Conservation (phyloP, 768 basidiomycete genomes). For the Lentinus tigrinus region DNA sequence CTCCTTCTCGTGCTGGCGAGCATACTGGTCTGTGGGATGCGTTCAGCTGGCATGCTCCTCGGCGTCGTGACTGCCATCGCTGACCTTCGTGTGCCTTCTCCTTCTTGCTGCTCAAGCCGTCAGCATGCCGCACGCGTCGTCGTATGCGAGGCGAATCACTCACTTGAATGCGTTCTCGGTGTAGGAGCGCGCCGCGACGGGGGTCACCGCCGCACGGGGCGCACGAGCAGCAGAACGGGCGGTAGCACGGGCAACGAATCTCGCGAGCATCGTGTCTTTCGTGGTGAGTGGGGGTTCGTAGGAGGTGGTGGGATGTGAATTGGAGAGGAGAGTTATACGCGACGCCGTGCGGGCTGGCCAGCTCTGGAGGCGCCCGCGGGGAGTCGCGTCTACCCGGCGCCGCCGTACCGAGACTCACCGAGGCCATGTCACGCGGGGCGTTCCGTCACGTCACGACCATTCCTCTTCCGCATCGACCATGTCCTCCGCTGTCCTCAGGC, state of each 20-base stretch:
- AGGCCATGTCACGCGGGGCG: slow-evolving; percentile 15
- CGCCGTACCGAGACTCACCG: slow-evolving; percentile 24
- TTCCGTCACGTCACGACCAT: slow-evolving; percentile 41
- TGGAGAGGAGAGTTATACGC: slow-evolving; percentile 7
- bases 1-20: slow-evolving; percentile 55
- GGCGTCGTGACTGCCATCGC: not conserved
- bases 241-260: slow-evolving; percentile 33
- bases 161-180: slow-evolving; percentile 64
- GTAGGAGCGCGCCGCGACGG: slow-evolving; percentile 57
- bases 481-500: slow-evolving; percentile 62
- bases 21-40: slow-evolving; percentile 54
- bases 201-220: slow-evolving; percentile 29
- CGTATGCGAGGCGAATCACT: slow-evolving; percentile 16
- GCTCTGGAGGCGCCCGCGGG: not conserved
- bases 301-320: slow-evolving; percentile 19
- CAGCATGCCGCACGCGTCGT: slow-evolving; percentile 13
- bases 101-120: slow-evolving; percentile 52
- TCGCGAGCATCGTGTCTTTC: slow-evolving; percentile 40
- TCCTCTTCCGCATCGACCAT: slow-evolving; percentile 52
- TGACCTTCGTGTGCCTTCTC: slow-evolving; percentile 70
- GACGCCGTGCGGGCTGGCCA: not conserved
- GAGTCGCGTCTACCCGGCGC: slow-evolving; percentile 7
- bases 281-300: slow-evolving; percentile 20
- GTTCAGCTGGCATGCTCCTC: slow-evolving; percentile 3
- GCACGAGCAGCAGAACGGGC: slow-evolving; percentile 33